phyloP scores from a whole-genome alignment of 2,329 filamentous ascomycete species.

The Pseudogymnoascus sp. region DNA sequence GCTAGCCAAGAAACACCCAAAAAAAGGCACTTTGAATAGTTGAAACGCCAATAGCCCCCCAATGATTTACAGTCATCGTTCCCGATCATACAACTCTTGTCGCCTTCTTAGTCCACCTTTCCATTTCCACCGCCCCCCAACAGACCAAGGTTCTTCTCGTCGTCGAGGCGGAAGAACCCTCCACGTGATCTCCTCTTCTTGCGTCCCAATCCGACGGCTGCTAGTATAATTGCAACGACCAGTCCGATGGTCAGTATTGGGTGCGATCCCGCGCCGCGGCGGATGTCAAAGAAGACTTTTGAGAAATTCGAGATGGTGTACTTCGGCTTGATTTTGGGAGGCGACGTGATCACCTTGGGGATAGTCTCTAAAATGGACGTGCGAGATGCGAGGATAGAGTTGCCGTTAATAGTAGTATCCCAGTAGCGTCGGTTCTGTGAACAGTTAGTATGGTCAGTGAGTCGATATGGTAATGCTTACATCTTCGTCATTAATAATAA shows the following conservation, averaged over 20 bases:
- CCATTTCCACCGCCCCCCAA: constrained; percentile 47
- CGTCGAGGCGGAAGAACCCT: constrained; percentile 57
- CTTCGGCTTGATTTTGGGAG: constrained; percentile 65
- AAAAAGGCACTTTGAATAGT: constrained; percentile 2
- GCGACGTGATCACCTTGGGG: constrained; percentile 42
- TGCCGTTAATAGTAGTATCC: constrained; percentile 85
- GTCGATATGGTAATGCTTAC: constrained; percentile 48
- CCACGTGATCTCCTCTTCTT: constrained; percentile 48
- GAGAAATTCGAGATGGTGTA: constrained; percentile 67
- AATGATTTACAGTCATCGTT: constrained; percentile 9
- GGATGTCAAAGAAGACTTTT: constrained; percentile 64
- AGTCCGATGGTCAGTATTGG: constrained; percentile 53
- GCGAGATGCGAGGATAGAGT: constrained; percentile 80
- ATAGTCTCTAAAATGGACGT: constrained; percentile 35
- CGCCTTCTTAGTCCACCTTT: constrained; percentile 41
- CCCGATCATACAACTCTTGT: constrained; percentile 10
- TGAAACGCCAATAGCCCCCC: constrained; percentile 6
- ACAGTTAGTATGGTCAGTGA: constrained; percentile 30
- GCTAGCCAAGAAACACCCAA: constrained; percentile 8
- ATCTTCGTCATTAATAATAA: constrained; percentile 96
- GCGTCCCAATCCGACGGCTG: constrained; percentile 46
- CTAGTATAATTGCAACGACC: constrained; percentile 50
- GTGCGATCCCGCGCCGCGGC: constrained; percentile 52
- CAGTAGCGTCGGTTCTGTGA: constrained; percentile 82
- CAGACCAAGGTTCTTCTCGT: constrained; percentile 57